phyloP scores from a whole-genome alignment of 1,284 basidiomycete species.

The Pseudozyma pruni region DNA sequence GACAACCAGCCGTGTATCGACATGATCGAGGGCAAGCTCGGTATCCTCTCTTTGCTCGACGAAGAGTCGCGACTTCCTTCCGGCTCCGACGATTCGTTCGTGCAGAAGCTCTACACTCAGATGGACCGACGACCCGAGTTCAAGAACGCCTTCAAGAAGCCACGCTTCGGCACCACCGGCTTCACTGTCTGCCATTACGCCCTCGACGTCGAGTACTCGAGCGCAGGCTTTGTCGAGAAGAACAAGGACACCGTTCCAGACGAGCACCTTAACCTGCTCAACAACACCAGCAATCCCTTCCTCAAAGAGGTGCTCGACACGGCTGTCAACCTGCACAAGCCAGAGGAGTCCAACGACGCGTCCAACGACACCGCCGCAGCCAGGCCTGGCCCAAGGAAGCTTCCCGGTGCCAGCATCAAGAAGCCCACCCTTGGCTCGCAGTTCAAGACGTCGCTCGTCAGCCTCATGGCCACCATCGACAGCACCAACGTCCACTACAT shows the following conservation, averaged over 20 bases:
- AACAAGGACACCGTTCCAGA: constrained; percentile 99
- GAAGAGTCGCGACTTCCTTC: constrained; percentile 97
- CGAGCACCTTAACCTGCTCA: constrained; percentile 89
- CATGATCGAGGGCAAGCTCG: constrained; percentile 96
- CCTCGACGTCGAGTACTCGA: constrained; percentile 96
- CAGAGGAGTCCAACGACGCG: constrained; percentile 38
- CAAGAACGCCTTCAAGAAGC: constrained; percentile 94
- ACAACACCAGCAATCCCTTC: constrained; percentile 87
- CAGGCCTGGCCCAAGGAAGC: constrained; percentile 48
- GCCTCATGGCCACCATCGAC: constrained; percentile 95
- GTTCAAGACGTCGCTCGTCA: constrained; percentile 94
- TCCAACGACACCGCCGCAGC: constrained; percentile 17
- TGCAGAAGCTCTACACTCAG: constrained; percentile 91
- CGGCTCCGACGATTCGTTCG: constrained; percentile 90
- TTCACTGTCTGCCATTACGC: constrained; percentile 99
- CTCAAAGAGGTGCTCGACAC: constrained; percentile 89
- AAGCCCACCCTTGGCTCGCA: constrained; percentile 98
- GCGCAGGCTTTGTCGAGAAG: constrained; percentile 98
- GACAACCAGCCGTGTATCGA: constrained; percentile 99
- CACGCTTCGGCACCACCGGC: constrained; percentile 93
- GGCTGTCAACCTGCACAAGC: constrained; percentile 45
- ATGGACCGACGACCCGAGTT: constrained; percentile 82
- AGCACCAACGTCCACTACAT: constrained; percentile 99
- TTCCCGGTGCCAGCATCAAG: constrained; percentile 75
- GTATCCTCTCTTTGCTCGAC: constrained; percentile 91